These are phyloP conservation scores for Sicyos edulis DNA, from an alignment of 306 rosid species.

Conservation along the genomic window DNA sequence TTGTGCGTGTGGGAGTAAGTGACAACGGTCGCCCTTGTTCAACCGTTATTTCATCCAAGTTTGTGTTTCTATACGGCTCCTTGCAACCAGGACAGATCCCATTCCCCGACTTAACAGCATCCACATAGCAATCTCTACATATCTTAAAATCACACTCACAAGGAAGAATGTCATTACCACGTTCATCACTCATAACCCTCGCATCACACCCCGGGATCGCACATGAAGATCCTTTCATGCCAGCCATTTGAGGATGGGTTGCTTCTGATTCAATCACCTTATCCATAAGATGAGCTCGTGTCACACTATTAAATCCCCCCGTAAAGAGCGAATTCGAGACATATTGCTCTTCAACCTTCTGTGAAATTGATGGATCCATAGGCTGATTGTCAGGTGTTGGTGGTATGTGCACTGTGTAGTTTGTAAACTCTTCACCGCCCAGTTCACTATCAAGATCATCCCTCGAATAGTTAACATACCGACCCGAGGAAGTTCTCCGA, in stretches of 20 bases:
- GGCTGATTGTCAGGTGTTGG: slow-evolving; percentile 96
- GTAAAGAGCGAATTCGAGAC: slow-evolving; percentile 81
- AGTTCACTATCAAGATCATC: slow-evolving; percentile 92
- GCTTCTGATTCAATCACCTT: slow-evolving; percentile 82
- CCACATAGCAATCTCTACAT: slow-evolving; percentile 81
- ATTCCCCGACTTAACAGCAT: slow-evolving; percentile 69
- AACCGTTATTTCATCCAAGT: slow-evolving; percentile 58
- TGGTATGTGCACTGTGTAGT: slow-evolving; percentile 83
- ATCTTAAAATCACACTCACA: slow-evolving; percentile 95
- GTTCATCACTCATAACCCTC: slow-evolving; percentile 78
- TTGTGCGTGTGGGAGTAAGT: slow-evolving; percentile 56
- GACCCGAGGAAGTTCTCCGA: slow-evolving; percentile 78
- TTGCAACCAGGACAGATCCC: slow-evolving; percentile 85
- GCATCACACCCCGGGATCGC: slow-evolving; percentile 86
- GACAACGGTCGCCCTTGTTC: slow-evolving; percentile 54
- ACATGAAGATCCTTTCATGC: slow-evolving; percentile 80
- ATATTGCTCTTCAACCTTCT: slow-evolving; percentile 88
- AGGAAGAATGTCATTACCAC: slow-evolving; percentile 78
- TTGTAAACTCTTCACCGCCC: slow-evolving; percentile 62
- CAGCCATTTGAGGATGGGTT: slow-evolving; percentile 96
- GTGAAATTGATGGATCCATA: slow-evolving; percentile 62
- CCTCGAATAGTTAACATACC: slow-evolving; percentile 69
- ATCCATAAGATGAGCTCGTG: slow-evolving; percentile 89
- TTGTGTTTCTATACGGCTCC: slow-evolving; percentile 70
- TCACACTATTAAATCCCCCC: too few species aligned